Conservation (phyloP, 345 rosid species). For the Erucastrum elatum region DNA sequence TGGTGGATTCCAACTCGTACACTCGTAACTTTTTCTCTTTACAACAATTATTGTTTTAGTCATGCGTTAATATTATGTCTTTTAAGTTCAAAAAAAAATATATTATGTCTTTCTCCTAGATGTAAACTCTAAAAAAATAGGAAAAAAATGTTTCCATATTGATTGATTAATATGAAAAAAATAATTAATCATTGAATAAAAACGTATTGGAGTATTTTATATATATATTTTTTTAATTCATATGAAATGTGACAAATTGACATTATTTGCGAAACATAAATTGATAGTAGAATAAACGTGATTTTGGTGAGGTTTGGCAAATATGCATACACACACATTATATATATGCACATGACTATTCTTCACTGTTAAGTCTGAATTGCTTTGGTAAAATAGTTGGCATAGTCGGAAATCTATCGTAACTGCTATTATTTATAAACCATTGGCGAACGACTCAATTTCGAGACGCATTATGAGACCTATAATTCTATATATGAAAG, state of each 20-base stretch:
- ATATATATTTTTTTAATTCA: too few species aligned
- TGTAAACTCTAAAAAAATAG: constrained; percentile 18
- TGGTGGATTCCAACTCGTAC: constrained; percentile 42
- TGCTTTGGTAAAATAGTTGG: neutral
- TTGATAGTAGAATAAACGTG: neutral
- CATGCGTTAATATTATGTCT: neutral
- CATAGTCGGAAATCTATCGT: neutral
- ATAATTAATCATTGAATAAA: too few species aligned
- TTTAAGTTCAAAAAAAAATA: neutral
- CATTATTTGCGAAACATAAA: too few species aligned
- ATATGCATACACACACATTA: neutral
- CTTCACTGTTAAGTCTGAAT: neutral
- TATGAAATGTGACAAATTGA: too few species aligned
- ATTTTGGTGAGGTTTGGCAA: neutral
- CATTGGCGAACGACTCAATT: constrained; percentile 7
- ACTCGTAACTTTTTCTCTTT: constrained; percentile 25
- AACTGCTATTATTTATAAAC: neutral
- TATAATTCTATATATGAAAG: neutral
- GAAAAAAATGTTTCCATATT: neutral
- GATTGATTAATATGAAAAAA: too few species aligned
- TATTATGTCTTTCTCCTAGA: neutral
- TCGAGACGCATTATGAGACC: neutral
- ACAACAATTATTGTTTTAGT: constrained; percentile 22
- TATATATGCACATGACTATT: neutral
- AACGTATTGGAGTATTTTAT: too few species aligned